phyloP scores from a whole-genome alignment of 495 filamentous ascomycete species.

The Hypoxylon perforatum region DNA sequence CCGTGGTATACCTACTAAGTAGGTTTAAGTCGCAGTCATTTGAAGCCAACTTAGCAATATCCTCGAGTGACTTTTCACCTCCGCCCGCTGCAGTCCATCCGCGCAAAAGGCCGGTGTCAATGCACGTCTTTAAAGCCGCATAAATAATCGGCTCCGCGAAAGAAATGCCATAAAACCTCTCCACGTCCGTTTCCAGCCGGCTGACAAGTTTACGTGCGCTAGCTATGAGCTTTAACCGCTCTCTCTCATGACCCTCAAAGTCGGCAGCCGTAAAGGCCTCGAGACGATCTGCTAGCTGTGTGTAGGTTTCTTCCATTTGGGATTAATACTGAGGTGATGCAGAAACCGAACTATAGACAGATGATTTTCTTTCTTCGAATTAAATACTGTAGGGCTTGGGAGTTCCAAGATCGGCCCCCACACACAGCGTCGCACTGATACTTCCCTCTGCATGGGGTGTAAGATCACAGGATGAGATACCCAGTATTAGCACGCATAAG shows the following conservation, averaged over 20 bases:
- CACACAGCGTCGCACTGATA: not conserved
- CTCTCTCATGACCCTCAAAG: conserved; percentile 27
- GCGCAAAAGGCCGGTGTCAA: conserved; percentile 38
- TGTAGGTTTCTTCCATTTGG: conserved; percentile 8
- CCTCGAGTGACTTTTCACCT: conserved; percentile 32
- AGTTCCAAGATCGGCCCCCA: not conserved
- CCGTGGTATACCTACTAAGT: conserved; percentile 29
- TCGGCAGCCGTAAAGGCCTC: conserved; percentile 25
- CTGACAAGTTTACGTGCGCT: conserved; percentile 31
- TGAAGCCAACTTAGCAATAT: conserved; percentile 27
- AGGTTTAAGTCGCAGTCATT: conserved; percentile 36
- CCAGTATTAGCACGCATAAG: not conserved
- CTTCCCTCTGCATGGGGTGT: not conserved
- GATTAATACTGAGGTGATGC: not conserved
- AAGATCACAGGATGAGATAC: not conserved
- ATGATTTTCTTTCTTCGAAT: not conserved
- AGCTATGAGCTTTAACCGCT: conserved; percentile 27
- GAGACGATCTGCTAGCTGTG: conserved; percentile 15
- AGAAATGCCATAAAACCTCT: conserved; percentile 24
- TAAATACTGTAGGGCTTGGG: not conserved
- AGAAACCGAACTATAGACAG: not conserved
- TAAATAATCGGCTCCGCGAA: conserved; percentile 29
- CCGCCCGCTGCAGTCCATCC: conserved; percentile 35
- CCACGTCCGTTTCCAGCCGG: conserved; percentile 35
- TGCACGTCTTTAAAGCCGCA: conserved; percentile 26